A percentile compares a stretch with the other conserved stretches of the same genome.
Evolutionary conservation across 306 rosid genomes (phyloP).

Genomic region (Geum urbanum): DNA sequence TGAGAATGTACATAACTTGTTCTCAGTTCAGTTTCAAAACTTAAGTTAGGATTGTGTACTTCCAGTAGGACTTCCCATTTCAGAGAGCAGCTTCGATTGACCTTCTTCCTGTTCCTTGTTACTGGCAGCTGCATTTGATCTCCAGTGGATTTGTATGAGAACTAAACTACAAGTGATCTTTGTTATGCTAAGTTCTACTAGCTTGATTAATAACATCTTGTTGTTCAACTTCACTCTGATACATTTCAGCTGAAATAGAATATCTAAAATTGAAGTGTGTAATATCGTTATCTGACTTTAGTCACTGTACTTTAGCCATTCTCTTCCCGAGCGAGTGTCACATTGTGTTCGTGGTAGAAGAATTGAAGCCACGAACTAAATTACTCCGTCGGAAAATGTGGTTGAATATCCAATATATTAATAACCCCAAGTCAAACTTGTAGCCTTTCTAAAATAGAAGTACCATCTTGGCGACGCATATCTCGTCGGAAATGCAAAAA

Average conservation of each 20-base stretch:
- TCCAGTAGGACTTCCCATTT: not conserved
- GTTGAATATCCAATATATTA: too few species aligned
- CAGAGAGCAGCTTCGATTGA: not conserved
- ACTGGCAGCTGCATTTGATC: not conserved
- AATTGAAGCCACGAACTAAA: too few species aligned
- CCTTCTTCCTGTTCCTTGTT: not conserved
- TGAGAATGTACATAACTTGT: slow-evolving; percentile 12
- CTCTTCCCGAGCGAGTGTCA: not conserved
- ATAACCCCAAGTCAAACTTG: too few species aligned
- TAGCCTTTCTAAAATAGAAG: too few species aligned
- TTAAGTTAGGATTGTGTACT: not conserved
- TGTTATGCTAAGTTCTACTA: not conserved
- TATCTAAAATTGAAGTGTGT: not conserved
- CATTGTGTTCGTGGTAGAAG: not conserved
- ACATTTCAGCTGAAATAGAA: not conserved
- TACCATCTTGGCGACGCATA: too few species aligned
- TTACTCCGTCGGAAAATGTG: too few species aligned
- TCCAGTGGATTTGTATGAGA: not conserved
- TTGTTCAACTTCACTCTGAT: not conserved
- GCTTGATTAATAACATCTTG: not conserved
- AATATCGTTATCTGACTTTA: not conserved
- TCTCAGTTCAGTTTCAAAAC: not conserved
- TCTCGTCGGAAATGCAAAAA: too few species aligned
- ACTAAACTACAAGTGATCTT: not conserved
- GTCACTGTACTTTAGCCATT: not conserved